phyloP scores from a whole-genome alignment of 768 basidiomycete species.

The Boletellus sp. region DNA sequence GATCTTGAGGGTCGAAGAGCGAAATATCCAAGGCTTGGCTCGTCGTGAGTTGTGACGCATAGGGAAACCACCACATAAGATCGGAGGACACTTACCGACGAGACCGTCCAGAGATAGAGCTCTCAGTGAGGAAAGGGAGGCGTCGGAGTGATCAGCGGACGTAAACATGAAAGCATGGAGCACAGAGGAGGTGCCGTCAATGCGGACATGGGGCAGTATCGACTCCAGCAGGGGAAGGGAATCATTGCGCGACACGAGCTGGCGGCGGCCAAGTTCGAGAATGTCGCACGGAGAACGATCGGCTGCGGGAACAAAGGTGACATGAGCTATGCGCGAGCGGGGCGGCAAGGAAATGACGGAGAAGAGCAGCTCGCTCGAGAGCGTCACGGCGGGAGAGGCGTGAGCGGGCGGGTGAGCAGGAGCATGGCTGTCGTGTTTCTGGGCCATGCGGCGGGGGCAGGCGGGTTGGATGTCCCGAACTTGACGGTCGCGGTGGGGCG shows the following conservation, averaged over 20 bases:
- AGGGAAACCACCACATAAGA: not conserved
- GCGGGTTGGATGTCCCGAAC: no score
- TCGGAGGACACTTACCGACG: constrained; percentile 39
- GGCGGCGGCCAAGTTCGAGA: constrained; percentile 56
- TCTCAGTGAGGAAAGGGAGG: constrained; percentile 33
- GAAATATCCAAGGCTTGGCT: constrained; percentile 40
- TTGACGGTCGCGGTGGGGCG: not conserved
- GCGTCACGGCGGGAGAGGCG: constrained; percentile 31
- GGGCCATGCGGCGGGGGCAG: constrained; percentile 27
- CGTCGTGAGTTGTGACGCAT: constrained; percentile 8
- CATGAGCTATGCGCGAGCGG: constrained; percentile 42
- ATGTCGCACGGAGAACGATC: constrained; percentile 33
- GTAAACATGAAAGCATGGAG: constrained; percentile 60
- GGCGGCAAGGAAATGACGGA: constrained; percentile 45
- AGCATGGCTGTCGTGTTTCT: constrained; percentile 16
- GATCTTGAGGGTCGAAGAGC: constrained; percentile 43
- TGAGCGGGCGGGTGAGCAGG: constrained; percentile 11
- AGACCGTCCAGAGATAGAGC: constrained; percentile 48
- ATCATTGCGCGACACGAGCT: constrained; percentile 39
- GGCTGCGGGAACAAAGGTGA: constrained; percentile 38
- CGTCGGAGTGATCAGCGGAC: constrained; percentile 30
- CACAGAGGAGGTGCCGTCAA: constrained; percentile 39
- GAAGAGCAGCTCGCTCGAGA: constrained; percentile 41
- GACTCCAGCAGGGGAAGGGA: constrained; percentile 43
- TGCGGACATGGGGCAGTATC: constrained; percentile 48